These are phyloP conservation scores for Phlebiopsis gigantea DNA, from an alignment of 768 basidiomycete genomes.

Conservation along the genomic window DNA sequence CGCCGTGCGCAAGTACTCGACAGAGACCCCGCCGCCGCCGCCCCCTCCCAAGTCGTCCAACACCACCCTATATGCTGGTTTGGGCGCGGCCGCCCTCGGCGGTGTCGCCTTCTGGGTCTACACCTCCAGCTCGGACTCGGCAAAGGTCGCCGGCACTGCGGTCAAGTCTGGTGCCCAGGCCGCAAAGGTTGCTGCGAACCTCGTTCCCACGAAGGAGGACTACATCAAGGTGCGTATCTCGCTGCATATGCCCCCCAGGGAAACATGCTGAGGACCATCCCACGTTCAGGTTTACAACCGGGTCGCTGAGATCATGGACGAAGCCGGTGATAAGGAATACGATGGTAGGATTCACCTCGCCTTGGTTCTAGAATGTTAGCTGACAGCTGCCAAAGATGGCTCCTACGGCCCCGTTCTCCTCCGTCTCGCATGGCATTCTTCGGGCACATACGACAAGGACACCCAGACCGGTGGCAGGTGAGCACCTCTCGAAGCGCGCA, in stretches of 20 bases:
- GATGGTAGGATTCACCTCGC: conserved; percentile 54
- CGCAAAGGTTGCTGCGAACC: conserved; percentile 60
- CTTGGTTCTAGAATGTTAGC: neutral
- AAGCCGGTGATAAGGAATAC: conserved; percentile 62
- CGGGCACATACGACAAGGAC: conserved; percentile 87
- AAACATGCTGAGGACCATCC: neutral
- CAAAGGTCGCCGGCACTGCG: conserved; percentile 47
- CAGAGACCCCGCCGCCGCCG: conserved; percentile 33
- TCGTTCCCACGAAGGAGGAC: conserved; percentile 75
- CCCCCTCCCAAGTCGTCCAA: conserved; percentile 45
- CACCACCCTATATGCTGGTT: conserved; percentile 50
- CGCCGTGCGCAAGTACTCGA: conserved; percentile 52
- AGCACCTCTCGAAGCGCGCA: conserved; percentile 12
- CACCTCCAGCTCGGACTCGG: conserved; percentile 39
- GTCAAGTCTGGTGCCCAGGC: conserved; percentile 58
- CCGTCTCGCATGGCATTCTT: conserved; percentile 92
- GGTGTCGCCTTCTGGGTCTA: conserved; percentile 63
- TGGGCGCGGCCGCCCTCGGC: conserved; percentile 55
- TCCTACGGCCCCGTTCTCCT: conserved; percentile 85
- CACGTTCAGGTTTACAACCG: conserved; percentile 76
- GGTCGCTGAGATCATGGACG: conserved; percentile 73
- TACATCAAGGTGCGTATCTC: conserved; percentile 69
- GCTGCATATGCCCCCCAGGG: neutral
- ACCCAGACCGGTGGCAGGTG: conserved; percentile 77
- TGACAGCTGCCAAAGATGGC: conserved; percentile 49